These are phyloP conservation scores for Dactylellina haptotyla DNA, from an alignment of 2,329 filamentous ascomycete species.

Conservation along the genomic window DNA sequence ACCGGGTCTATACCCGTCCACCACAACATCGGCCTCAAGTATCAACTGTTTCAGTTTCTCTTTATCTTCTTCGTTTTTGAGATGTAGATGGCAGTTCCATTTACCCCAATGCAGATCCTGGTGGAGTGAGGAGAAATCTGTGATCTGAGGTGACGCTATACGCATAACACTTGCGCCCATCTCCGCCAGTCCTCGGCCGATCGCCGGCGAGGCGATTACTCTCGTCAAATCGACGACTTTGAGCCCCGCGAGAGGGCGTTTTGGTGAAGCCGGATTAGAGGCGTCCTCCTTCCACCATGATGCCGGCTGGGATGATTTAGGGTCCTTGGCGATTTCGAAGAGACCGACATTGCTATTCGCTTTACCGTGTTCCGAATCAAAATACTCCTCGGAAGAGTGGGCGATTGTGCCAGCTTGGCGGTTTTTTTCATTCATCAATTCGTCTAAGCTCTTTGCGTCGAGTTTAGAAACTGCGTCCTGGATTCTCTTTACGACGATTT, in stretches of 20 bases:
- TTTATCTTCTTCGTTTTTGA: constrained; percentile 62
- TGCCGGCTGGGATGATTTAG: constrained; percentile 58
- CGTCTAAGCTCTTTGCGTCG: constrained; percentile 60
- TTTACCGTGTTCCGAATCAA: constrained; percentile 62
- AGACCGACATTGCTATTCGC: constrained; percentile 63
- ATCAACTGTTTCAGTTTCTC: constrained; percentile 63
- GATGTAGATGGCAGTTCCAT: constrained; percentile 64
- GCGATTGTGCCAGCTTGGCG: constrained; percentile 63
- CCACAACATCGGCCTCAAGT: constrained; percentile 65
- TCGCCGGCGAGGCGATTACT: constrained; percentile 65
- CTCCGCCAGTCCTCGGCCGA: constrained; percentile 63
- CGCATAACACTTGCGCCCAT: constrained; percentile 65
- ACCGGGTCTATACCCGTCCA: constrained; percentile 66
- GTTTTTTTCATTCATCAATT: constrained; percentile 60
- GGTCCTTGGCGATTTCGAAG: constrained; percentile 61
- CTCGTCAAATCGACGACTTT: constrained; percentile 66
- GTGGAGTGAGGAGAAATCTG: constrained; percentile 63
- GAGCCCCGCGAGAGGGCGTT: constrained; percentile 64
- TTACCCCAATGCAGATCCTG: constrained; percentile 67
- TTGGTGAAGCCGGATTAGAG: constrained; percentile 58
- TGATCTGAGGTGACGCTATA: constrained; percentile 62
- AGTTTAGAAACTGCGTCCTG: constrained; percentile 60
- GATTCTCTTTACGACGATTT: constrained; percentile 60
- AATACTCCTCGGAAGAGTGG: constrained; percentile 61
- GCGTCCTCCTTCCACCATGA: constrained; percentile 62